Base-by-base conservation (phyloP, 192 early-diverging fungal species). In the Allomyces macrogynus region DNA sequence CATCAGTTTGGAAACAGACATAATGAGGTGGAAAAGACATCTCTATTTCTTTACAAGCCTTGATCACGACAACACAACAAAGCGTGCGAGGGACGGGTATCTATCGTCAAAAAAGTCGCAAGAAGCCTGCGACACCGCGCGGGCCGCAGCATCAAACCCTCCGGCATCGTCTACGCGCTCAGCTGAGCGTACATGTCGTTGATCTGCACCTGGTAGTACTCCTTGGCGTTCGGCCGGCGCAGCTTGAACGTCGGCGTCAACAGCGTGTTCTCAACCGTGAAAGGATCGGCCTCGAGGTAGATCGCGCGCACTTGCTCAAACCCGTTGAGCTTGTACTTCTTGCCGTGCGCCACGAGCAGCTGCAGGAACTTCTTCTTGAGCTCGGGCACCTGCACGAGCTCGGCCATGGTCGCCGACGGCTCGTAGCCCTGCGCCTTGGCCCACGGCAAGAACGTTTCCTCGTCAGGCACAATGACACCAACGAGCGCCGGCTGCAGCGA, bases 171-270 rank as follows among this genome's bases (percentile, higher is more conserved):
- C 32, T 40, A 1, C n/a, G 54, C 49, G 61, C 73, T 76, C 44
- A 77, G 68, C 3, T 71, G 71, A 24, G 75, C 74, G 63, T 93
- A 93, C 83, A 93, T 84, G 16, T 66, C 73, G 18, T 86, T 81
- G 65, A 93, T 87, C 26, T 86, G 69, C 16, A 73, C 67, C 57
- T 75, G 66, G 71, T 87, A 93, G 61, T 78, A 73, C 32, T 83
- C 76, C 73, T 86, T 84, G 14, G 84, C 86, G 65, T 86, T 78
- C 65, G 87, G 83, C 70, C 93, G 80, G 66, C 90, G 92, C 54
- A 92, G 74, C 78, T 97, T 97, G 80, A 93, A 87, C 1, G 94
- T 92, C 7, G 94, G 94, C 1, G 94, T 95, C 5, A 97, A 74
- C 63, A 86, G 84, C 64, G 86, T 87, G 62, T 76, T 78, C 60